Conservation (phyloP, 768 basidiomycete genomes). For the Psilocybe sp. region DNA sequence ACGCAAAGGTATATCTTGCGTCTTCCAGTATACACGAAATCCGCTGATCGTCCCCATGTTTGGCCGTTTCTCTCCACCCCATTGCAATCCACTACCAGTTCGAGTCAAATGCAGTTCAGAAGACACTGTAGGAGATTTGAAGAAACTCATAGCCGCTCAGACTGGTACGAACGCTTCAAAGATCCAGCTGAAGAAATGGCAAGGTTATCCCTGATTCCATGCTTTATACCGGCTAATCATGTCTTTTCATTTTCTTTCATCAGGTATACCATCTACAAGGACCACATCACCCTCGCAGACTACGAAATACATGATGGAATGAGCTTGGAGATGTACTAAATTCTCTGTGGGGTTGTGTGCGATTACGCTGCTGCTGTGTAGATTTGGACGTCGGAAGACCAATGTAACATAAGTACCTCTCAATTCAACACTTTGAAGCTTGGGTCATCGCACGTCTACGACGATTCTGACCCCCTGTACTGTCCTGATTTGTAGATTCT, state of each 20-base stretch:
- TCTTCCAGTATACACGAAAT: background rate
- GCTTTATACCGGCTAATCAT: background rate
- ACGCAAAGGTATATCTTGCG: constrained; percentile 66
- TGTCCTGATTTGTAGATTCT: no score
- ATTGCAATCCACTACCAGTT: constrained; percentile 45
- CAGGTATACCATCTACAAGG: constrained; percentile 95
- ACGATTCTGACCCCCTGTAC: no score
- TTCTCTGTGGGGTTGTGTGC: no score
- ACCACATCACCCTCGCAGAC: constrained; percentile 90
- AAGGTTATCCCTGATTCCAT: constrained; percentile 20
- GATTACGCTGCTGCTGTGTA: no score
- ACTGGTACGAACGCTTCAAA: constrained; percentile 83
- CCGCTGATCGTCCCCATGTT: constrained; percentile 5
- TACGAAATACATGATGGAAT: constrained; percentile 93
- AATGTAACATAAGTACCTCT: no score
- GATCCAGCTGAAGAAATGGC: constrained; percentile 98
- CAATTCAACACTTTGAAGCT: no score
- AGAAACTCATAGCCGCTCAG: constrained; percentile 95
- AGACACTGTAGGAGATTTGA: constrained; percentile 96
- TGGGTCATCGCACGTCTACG: no score
- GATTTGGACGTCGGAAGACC: no score
- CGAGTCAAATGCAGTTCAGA: constrained; percentile 94
- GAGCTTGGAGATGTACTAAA: constrained; percentile 89
- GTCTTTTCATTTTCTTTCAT: background rate
- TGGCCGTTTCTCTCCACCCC: background rate